Evolutionary conservation across 1,284 basidiomycete genomes (phyloP).

Genomic region (Boletus mariae): DNA sequence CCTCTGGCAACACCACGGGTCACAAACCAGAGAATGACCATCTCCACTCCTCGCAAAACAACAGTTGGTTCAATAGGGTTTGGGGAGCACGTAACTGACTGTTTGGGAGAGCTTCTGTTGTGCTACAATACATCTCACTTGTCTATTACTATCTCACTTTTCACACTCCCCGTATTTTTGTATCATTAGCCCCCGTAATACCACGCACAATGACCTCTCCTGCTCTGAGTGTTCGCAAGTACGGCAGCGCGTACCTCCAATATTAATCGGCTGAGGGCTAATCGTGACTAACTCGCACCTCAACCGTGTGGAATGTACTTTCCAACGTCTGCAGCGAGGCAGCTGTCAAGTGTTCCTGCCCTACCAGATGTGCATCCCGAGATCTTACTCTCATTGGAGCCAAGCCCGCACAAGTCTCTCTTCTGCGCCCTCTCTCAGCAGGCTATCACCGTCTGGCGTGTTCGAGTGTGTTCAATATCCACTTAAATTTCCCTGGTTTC

Average conservation of each 20-base stretch:
- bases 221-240: background rate
- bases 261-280: too few species aligned
- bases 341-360: constrained; percentile 62
- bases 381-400: constrained; percentile 53
- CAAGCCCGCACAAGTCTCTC: constrained; percentile 72
- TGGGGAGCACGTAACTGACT: constrained; percentile 23
- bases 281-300: background rate
- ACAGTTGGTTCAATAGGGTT: constrained; percentile 26
- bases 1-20: constrained; percentile 7
- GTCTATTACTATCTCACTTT: constrained; percentile 13
- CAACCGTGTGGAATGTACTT: constrained; percentile 63
- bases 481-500: background rate
- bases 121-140: constrained; percentile 21
- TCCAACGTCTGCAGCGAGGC: constrained; percentile 72
- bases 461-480: constrained; percentile 58
- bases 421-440: constrained; percentile 73
- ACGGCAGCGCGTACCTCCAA: too few species aligned
- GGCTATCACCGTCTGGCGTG: constrained; percentile 76
- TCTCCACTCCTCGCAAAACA: constrained; percentile 10
- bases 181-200: constrained; percentile 36
- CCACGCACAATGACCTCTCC: constrained; percentile 5
- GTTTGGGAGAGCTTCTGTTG: constrained; percentile 1
- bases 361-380: constrained; percentile 61
- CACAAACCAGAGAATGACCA: constrained; percentile 21
- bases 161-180: constrained; percentile 18